Evolutionary conservation across 2,329 filamentous ascomycete species (phyloP).

Genomic region (Eurotiales sp.): DNA sequence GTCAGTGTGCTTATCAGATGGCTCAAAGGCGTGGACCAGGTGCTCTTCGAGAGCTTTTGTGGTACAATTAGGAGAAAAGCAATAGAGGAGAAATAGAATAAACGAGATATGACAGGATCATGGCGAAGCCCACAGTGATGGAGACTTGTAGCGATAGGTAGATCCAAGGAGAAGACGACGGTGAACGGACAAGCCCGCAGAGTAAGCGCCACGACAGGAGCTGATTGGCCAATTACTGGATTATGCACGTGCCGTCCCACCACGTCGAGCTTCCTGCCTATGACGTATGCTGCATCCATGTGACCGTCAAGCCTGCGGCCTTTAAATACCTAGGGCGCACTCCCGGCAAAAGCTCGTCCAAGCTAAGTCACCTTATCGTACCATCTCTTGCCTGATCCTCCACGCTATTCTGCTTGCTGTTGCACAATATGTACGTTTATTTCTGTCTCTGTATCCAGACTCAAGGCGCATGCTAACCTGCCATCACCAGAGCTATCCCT

Average conservation of each 20-base stretch:
- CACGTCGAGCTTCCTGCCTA: not conserved
- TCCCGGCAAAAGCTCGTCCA: too few species aligned
- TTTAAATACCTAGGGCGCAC: too few species aligned
- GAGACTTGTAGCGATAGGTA: too few species aligned
- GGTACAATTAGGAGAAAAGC: constrained; percentile 66
- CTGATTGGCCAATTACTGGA: constrained; percentile 3
- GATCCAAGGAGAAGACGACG: too few species aligned
- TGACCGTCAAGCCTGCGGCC: too few species aligned
- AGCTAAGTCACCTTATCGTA: not conserved
- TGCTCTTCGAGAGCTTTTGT: constrained; percentile 81
- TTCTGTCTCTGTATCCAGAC: not conserved
- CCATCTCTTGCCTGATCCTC: constrained; percentile 7
- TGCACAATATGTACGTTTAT: not conserved
- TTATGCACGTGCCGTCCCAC: not conserved
- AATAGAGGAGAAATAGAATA: constrained; percentile 22
- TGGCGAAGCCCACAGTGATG: too few species aligned
- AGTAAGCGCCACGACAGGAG: not conserved
- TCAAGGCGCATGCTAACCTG: constrained; percentile 1
- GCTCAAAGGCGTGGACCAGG: constrained; percentile 69
- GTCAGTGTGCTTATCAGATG: constrained; percentile 60
- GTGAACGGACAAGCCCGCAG: not conserved
- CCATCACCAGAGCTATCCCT: not conserved
- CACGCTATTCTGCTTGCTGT: not conserved
- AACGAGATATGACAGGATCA: not conserved
- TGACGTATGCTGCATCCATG: constrained; percentile 6